A percentile compares a stretch with the other conserved stretches of the same genome.
phyloP scores from a whole-genome alignment of 2,329 filamentous ascomycete genomes.

The Pestalotiopsis fici region DNA sequence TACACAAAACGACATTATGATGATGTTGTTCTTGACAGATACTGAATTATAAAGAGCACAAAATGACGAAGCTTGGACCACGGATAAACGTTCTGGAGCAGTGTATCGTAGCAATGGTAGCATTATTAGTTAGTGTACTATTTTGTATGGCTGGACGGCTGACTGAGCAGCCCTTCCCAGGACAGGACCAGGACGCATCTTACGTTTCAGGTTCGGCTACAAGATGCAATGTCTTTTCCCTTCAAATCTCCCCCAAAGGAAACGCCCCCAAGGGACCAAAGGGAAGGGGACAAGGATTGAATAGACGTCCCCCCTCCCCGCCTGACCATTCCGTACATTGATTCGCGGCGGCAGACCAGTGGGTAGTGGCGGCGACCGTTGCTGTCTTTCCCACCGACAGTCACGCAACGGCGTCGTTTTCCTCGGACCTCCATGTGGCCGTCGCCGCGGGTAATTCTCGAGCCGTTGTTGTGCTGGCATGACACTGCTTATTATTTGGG shows the following conservation, averaged over 20 bases:
- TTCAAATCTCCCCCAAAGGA: slow-evolving; percentile 6
- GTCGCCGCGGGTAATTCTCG: not conserved
- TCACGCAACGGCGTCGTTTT: not conserved
- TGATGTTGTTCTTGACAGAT: not conserved
- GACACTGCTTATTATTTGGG: slow-evolving; percentile 1
- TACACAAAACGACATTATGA: too few species aligned
- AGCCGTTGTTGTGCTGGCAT: not conserved
- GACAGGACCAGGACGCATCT: slow-evolving; percentile 1
- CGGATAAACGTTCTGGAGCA: not conserved
- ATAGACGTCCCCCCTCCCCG: not conserved
- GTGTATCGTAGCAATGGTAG: too few species aligned
- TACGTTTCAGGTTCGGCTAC: slow-evolving; percentile 8
- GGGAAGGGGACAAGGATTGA: not conserved
- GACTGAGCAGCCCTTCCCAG: not conserved
- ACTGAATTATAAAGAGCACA: not conserved
- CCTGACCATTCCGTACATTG: not conserved
- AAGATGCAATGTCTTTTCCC: slow-evolving; percentile 8
- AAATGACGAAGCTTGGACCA: not conserved
- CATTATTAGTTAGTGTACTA: not conserved
- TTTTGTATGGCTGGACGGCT: not conserved
- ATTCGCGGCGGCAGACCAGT: not conserved
- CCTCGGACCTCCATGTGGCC: not conserved
- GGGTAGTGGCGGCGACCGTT: not conserved
- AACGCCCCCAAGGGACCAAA: not conserved
- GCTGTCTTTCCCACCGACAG: not conserved